A percentile compares a stretch with the other conserved stretches of the same genome.
phyloP scores from a whole-genome alignment of 441 rosid genomes.

The Metrosideros polymorpha region DNA sequence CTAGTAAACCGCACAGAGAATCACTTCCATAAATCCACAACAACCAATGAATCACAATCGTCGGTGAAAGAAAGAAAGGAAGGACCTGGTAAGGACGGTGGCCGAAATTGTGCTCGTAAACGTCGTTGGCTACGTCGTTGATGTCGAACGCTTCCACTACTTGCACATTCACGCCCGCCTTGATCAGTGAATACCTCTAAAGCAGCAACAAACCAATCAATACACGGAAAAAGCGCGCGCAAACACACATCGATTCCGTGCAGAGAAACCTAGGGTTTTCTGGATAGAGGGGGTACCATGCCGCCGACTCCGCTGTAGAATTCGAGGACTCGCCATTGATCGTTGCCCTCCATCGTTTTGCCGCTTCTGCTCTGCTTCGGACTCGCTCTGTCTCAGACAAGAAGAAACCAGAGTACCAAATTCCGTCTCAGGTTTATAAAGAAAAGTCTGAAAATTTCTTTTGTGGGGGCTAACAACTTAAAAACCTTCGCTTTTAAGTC shows the following conservation, averaged over 20 bases:
- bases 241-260: background rate
- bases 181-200: slow-evolving; percentile 67
- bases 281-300: slow-evolving; percentile 34
- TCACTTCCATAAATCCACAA: background rate
- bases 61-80: background rate
- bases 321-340: slow-evolving; percentile 79
- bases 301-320: slow-evolving; percentile 94
- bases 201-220: background rate
- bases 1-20: background rate
- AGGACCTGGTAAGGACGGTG: slow-evolving; percentile 87
- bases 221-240: too few species aligned
- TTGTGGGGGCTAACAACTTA: too few species aligned
- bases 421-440: background rate
- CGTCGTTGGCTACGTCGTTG: slow-evolving; percentile 85
- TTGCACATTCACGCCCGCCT: slow-evolving; percentile 45
- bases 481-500: too few species aligned
- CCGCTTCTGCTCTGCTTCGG: background rate
- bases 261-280: slow-evolving; percentile 1
- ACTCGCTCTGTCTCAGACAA: background rate
- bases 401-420: background rate
- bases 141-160: slow-evolving; percentile 86
- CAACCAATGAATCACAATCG: background rate
- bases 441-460: background rate
- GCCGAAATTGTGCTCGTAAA: slow-evolving; percentile 73
- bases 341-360: slow-evolving; percentile 33